Evolutionary conservation across 768 basidiomycete species (phyloP).

Genomic region (Boletales sp.): DNA sequence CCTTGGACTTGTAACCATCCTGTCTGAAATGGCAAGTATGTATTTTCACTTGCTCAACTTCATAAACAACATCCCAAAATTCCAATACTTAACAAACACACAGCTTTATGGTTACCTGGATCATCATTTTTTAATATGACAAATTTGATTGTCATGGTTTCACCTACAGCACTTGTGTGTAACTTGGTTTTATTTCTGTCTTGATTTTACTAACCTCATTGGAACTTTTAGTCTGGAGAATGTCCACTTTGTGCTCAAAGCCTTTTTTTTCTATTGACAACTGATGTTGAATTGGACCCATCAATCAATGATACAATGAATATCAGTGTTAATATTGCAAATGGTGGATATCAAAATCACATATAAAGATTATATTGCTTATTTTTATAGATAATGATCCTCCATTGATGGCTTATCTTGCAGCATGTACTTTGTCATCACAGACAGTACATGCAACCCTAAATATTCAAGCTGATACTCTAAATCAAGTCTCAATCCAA

Average conservation of each 20-base stretch:
- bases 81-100: too few species aligned
- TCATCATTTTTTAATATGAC: too few species aligned
- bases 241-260: neutral
- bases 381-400: neutral
- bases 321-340: neutral
- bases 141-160: too few species aligned
- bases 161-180: too few species aligned
- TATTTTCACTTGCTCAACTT: neutral
- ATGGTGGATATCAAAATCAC: neutral
- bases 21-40: neutral
- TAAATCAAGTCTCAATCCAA: neutral
- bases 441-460: neutral
- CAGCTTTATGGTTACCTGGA: too few species aligned
- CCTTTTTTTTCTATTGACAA: slow-evolving; percentile 10
- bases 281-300: slow-evolving; percentile 3
- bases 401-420: slow-evolving; percentile 2
- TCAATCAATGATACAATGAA: neutral
- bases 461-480: neutral
- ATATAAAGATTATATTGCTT: neutral
- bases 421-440: slow-evolving; percentile 5
- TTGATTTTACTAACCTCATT: too few species aligned
- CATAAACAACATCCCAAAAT: neutral
- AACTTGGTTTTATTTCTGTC: too few species aligned
- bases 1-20: neutral
- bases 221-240: too few species aligned